Conservation (phyloP, 192 early-diverging fungal genomes). For the Backusella morwellensis region DNA sequence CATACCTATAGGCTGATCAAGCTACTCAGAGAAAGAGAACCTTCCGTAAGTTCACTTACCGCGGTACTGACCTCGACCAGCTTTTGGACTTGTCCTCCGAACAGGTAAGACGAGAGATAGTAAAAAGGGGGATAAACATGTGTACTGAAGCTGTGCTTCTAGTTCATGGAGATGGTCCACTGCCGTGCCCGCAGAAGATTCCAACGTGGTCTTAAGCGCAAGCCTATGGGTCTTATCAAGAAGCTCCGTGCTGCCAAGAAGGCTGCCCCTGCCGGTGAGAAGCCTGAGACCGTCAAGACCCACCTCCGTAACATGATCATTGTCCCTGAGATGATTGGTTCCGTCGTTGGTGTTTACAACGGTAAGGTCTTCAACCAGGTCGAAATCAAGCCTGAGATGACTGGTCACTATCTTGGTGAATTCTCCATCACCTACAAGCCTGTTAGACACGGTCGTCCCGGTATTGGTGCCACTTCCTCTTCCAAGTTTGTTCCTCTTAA, state of each 20-base stretch:
- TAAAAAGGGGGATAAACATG: background rate
- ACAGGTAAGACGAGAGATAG: slow-evolving; percentile 48
- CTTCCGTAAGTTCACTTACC: slow-evolving; percentile 98
- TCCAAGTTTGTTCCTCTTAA: slow-evolving; percentile 91
- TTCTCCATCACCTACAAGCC: slow-evolving; percentile 93
- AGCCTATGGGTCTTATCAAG: slow-evolving; percentile 99
- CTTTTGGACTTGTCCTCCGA: slow-evolving; percentile 91
- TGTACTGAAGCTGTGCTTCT: background rate
- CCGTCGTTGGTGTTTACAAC: slow-evolving; percentile 95
- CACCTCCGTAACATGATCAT: slow-evolving; percentile 99
- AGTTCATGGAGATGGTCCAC: slow-evolving; percentile 93
- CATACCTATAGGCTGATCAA: slow-evolving; percentile 22
- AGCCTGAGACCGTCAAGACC: slow-evolving; percentile 97
- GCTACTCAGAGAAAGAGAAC: slow-evolving; percentile 80
- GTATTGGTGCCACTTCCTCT: slow-evolving; percentile 98
- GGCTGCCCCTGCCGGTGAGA: slow-evolving; percentile 83
- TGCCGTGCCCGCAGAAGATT: slow-evolving; percentile 96
- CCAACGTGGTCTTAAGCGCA: slow-evolving; percentile 97
- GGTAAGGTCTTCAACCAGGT: slow-evolving; percentile 99
- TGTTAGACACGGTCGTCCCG: slow-evolving; percentile 98
- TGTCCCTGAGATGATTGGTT: slow-evolving; percentile 99
- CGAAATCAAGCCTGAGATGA: slow-evolving; percentile 75
- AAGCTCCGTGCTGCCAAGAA: slow-evolving; percentile 99
- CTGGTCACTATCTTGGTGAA: slow-evolving; percentile 34
- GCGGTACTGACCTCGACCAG: slow-evolving; percentile 95